Percentiles rank a stretch among this genome's conserved stretches.
Evolutionary conservation across 305 asterid species (phyloP).

Genomic region (Rubia tinctorum): DNA sequence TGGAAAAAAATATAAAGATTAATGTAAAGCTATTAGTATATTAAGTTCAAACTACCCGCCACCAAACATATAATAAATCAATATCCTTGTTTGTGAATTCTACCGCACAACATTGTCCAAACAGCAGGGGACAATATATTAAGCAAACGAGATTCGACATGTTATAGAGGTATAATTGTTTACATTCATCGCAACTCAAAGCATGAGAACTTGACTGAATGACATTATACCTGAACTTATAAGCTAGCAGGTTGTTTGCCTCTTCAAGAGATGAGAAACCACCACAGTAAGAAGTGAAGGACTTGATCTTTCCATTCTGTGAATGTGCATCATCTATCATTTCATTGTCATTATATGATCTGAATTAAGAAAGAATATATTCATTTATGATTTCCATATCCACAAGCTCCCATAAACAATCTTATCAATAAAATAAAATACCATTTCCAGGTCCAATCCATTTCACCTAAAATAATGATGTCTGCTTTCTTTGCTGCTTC

Average conservation of each 20-base stretch:
- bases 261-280: slow-evolving; percentile 97
- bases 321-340: slow-evolving; percentile 77
- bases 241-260: slow-evolving; percentile 92
- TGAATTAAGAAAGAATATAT: slow-evolving; percentile 26
- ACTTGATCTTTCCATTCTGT: slow-evolving; percentile 81
- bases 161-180: background rate
- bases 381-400: background rate
- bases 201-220: background rate
- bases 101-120: background rate
- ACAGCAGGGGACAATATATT: background rate
- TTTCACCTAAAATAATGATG: slow-evolving; percentile 85
- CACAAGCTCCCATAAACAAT: background rate
- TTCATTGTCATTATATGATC: slow-evolving; percentile 99
- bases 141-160: background rate
- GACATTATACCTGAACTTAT: slow-evolving; percentile 72
- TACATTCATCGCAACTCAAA: background rate
- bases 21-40: background rate
- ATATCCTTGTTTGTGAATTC: background rate
- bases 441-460: slow-evolving; percentile 99
- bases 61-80: background rate
- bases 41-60: background rate
- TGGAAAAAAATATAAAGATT: too few species aligned
- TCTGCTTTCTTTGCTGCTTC: slow-evolving; percentile 69
- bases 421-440: slow-evolving; percentile 12
- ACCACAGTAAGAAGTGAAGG: slow-evolving; percentile 89